phyloP scores from a whole-genome alignment of 148 eudicot species.

The Oxyria digyna region DNA sequence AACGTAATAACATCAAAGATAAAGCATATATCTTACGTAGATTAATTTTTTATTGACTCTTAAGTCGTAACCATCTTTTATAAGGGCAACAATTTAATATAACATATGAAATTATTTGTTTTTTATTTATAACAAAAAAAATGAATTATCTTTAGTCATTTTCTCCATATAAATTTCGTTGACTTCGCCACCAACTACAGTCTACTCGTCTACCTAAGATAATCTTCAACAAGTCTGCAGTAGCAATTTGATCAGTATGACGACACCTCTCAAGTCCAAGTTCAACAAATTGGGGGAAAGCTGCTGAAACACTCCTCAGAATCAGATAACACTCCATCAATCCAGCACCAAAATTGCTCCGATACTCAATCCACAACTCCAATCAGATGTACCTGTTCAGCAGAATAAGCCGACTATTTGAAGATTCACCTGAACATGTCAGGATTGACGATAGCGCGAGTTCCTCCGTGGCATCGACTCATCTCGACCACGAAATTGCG shows the following conservation, averaged over 20 bases:
- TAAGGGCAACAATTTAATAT: too few relatives aligned
- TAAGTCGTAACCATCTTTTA: too few relatives aligned
- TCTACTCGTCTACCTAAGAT: not conserved
- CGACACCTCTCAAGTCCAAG: not conserved
- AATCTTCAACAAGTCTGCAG: not conserved
- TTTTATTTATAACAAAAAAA: too few relatives aligned
- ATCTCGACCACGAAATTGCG: slow-evolving; percentile 59
- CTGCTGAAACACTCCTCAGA: not conserved
- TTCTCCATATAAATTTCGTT: too few relatives aligned
- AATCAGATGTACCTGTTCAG: not conserved
- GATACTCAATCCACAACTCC: not conserved
- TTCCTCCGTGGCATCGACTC: not conserved
- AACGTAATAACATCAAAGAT: too few relatives aligned
- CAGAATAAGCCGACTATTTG: not conserved
- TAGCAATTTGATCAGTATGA: not conserved
- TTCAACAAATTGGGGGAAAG: not conserved
- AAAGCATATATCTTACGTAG: too few relatives aligned
- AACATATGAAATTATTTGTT: too few relatives aligned
- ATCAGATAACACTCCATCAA: not conserved
- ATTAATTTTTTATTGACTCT: too few relatives aligned
- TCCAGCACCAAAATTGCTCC: not conserved
- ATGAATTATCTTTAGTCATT: too few relatives aligned
- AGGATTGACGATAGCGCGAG: not conserved
- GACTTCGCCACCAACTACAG: too few relatives aligned
- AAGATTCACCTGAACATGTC: not conserved